Conservation (phyloP, 2,329 filamentous ascomycete species). For the Aspergillus brasiliensis region DNA sequence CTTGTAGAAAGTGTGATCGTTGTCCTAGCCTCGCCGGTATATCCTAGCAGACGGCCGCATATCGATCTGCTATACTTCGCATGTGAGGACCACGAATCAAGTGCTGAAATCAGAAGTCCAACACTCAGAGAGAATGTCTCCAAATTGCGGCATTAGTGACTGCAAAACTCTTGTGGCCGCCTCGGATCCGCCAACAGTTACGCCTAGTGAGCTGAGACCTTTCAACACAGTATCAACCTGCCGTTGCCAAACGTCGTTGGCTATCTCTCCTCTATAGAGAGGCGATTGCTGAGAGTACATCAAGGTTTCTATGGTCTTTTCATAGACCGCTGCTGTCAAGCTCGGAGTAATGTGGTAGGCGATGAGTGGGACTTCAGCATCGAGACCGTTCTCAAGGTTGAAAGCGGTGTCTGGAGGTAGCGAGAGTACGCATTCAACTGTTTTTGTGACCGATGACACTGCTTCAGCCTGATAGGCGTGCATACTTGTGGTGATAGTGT, state of each 20-base stretch:
- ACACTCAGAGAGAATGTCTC: conserved; percentile 26
- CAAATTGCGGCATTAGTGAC: conserved; percentile 18
- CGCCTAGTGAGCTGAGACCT: conserved; percentile 24
- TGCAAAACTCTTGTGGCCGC: conserved; percentile 11
- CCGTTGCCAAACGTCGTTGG: conserved; percentile 10
- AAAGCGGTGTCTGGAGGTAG: conserved; percentile 18
- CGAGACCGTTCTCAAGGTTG: conserved; percentile 26
- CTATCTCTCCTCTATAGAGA: not conserved
- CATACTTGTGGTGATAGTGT: not conserved
- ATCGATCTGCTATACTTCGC: too few species aligned
- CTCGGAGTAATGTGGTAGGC: conserved; percentile 27
- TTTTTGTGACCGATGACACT: conserved; percentile 14
- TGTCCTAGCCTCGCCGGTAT: too few species aligned
- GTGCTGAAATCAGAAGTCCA: conserved; percentile 21
- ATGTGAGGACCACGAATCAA: not conserved
- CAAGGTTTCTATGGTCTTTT: conserved; percentile 19
- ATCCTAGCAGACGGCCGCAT: too few species aligned
- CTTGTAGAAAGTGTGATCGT: too few species aligned
- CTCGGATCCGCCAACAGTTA: conserved; percentile 27
- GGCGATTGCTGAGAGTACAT: not conserved
- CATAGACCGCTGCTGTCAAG: conserved; percentile 16
- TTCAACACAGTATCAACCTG: conserved; percentile 25
- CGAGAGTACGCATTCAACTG: conserved; percentile 13
- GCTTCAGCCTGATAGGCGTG: conserved; percentile 11
- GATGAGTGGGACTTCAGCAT: conserved; percentile 21